A percentile compares a stretch with the other conserved stretches of the same genome.
These are phyloP conservation scores for Trebouxia gelatinosa DNA, from an alignment of 163 green algal species.

Conservation along the genomic window DNA sequence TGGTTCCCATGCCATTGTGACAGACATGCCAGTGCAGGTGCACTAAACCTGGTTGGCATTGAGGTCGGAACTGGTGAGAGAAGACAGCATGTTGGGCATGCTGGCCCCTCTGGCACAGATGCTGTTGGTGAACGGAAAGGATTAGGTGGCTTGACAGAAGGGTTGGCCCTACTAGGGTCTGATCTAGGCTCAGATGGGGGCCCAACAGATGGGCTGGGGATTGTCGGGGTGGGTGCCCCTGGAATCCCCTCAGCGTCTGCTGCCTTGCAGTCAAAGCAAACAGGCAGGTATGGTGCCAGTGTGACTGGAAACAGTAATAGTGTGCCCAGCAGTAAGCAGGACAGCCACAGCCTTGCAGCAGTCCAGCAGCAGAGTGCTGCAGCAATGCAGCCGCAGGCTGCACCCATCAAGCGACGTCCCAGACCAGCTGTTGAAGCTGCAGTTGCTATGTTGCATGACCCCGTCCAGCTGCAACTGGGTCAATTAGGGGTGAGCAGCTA, in stretches of 20 bases:
- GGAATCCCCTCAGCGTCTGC: constrained; percentile 21
- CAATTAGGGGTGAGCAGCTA: too few species aligned
- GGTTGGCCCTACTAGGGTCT: not conserved
- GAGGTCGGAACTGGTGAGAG: not conserved
- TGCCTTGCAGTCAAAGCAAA: too few species aligned
- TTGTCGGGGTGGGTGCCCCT: constrained; percentile 13
- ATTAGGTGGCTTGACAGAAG: too few species aligned
- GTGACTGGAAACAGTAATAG: too few species aligned
- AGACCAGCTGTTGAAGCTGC: constrained; percentile 2
- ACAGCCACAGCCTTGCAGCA: not conserved
- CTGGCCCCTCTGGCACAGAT: not conserved
- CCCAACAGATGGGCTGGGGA: not conserved
- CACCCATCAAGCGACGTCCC: not conserved
- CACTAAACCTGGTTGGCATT: not conserved
- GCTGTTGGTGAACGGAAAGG: not conserved
- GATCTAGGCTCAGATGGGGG: not conserved
- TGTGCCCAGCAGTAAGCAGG: not conserved
- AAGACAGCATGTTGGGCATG: not conserved
- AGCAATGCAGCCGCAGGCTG: not conserved
- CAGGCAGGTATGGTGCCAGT: too few species aligned
- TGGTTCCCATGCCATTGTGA: too few species aligned
- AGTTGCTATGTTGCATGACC: not conserved
- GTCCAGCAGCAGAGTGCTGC: not conserved
- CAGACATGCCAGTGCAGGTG: too few species aligned
- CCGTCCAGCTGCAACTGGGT: too few species aligned